phyloP scores from a whole-genome alignment of 345 rosid species.

The Cardamine chenopodiifolia region DNA sequence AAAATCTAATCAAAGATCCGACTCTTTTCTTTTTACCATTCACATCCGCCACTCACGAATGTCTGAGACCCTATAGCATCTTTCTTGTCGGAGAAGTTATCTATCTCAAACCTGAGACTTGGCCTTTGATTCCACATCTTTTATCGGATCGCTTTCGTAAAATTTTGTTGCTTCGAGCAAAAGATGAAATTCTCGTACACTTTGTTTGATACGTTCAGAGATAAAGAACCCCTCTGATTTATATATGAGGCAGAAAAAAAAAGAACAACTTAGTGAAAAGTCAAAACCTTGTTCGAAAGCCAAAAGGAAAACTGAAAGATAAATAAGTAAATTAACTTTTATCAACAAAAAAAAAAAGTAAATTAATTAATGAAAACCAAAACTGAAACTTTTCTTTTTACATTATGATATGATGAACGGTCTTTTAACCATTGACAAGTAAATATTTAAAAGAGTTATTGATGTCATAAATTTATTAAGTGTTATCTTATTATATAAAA shows the following conservation, averaged over 20 bases:
- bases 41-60: conserved; percentile 7
- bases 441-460: too few relatives aligned
- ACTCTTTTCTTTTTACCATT: conserved; percentile 16
- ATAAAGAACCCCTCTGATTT: too few relatives aligned
- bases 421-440: too few relatives aligned
- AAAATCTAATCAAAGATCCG: background rate
- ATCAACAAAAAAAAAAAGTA: background rate
- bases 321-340: background rate
- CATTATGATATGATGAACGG: too few relatives aligned
- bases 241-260: too few relatives aligned
- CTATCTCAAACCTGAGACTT: conserved; percentile 11
- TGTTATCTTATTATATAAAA: too few relatives aligned
- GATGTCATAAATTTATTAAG: too few relatives aligned
- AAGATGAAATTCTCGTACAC: too few relatives aligned
- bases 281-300: background rate
- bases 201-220: too few relatives aligned
- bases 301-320: background rate
- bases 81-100: conserved; percentile 22
- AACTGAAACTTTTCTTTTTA: background rate
- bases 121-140: conserved; percentile 8
- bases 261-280: background rate
- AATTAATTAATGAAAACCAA: background rate
- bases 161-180: too few relatives aligned
- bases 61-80: background rate
- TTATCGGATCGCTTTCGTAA: background rate